Conservation (phyloP, 2,329 filamentous ascomycete species). For the Lachnellula subtilissima region DNA sequence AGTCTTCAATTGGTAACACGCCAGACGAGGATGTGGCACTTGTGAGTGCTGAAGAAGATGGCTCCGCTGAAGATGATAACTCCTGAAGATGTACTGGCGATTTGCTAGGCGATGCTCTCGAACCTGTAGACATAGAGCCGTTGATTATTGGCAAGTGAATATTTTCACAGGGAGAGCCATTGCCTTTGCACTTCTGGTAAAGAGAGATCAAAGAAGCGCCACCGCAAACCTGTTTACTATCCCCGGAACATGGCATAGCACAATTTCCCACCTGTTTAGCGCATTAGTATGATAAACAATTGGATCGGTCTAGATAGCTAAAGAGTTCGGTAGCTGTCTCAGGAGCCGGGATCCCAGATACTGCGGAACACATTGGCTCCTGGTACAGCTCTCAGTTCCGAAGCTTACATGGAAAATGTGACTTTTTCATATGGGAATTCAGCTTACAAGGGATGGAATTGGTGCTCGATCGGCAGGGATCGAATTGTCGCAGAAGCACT, state of each 20-base stretch:
- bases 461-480: conserved; percentile 16
- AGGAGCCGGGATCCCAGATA: too few relatives aligned
- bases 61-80: too few relatives aligned
- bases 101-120: not conserved
- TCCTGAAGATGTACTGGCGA: not conserved
- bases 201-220: conserved; percentile 11
- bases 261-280: conserved; percentile 18
- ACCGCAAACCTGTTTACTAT: conserved; percentile 28
- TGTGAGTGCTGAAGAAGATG: too few relatives aligned
- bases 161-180: not conserved
- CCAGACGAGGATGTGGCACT: too few relatives aligned
- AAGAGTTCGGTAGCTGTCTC: too few relatives aligned
- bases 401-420: too few relatives aligned
- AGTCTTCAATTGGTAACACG: too few relatives aligned
- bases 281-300: too few relatives aligned
- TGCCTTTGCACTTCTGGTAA: conserved; percentile 6
- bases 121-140: not conserved
- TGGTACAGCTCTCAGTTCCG: too few relatives aligned
- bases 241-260: conserved; percentile 17
- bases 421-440: too few relatives aligned
- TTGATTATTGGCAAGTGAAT: conserved; percentile 7
- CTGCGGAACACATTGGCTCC: too few relatives aligned
- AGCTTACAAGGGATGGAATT: conserved; percentile 27
- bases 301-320: too few relatives aligned
- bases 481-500: conserved; percentile 25